Evolutionary conservation across 1,284 basidiomycete species (phyloP), one percentile per base, ranked within the genome.

Genomic region (Moesziomyces sp.): DNA sequence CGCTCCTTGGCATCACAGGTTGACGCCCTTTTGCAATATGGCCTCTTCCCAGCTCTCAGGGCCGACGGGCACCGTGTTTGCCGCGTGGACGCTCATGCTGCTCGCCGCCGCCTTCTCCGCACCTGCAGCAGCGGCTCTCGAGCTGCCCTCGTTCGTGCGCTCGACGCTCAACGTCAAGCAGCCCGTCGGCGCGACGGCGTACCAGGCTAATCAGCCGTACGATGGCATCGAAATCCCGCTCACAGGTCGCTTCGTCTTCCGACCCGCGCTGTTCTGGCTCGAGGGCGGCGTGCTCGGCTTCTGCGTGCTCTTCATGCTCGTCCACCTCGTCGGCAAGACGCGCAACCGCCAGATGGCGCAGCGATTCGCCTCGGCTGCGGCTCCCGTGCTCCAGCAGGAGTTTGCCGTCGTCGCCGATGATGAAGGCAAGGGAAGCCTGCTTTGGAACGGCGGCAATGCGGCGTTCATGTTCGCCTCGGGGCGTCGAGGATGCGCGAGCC

Each of bases 401-500:
- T 80, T 80, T 54, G 71, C 74, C 11, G 64, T 50, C n/a, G 70
- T 78, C 19, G 74, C 70, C 18, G 46, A 77, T 21, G 72, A 76
- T 30, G 78, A 78, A 24, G 58, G 61, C 26, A 61, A 67, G 26
- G 46, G 57, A 2, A 63, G 58, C 8, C 30, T 58, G 28, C 72
- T 83, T 13, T 84, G 82, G 82, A 83, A 84, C 54, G 82, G 81
- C 13, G 79, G 73, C 8, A 70, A 65, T 30, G 57, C 76, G 34
- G 82, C 81, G 7, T 49, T 79, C 24, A 70, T 83, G 56, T 84
- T 80, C 46, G 81, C 81, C 19, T 77, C 72, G 3, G 82, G 82
- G 16, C 76, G 82, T 35, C 59, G 81, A 9, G 77, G 79, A 14
- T 78, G 82, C 19, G 57, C 70, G 3, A 65, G 73, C 48, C 45